Evolutionary conservation across 768 basidiomycete species (phyloP).

Genomic region (Phanerochaete sordida): DNA sequence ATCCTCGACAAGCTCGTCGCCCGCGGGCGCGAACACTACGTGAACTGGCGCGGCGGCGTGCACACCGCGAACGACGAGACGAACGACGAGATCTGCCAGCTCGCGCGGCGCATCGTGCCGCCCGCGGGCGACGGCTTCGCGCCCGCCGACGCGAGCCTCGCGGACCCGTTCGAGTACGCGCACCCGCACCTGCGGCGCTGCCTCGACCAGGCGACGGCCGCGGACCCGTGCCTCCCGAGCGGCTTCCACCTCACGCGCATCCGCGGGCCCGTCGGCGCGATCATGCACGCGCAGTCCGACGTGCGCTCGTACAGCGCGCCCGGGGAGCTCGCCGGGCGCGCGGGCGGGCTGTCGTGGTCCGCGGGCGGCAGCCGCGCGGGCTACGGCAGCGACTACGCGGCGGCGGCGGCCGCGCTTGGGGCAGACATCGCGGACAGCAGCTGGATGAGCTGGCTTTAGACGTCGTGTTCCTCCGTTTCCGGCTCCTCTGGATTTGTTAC

Average conservation of each 20-base stretch:
- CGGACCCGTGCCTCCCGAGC: slow-evolving; percentile 12
- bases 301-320: slow-evolving; percentile 12
- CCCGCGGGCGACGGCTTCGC: not conserved
- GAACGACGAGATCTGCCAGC: slow-evolving; percentile 20
- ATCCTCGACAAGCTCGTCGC: slow-evolving; percentile 53
- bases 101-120: slow-evolving; percentile 19
- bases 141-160: slow-evolving; percentile 5
- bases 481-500: not conserved
- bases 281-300: slow-evolving; percentile 10
- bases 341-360: not conserved
- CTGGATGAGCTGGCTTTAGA: slow-evolving; percentile 28
- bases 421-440: slow-evolving; percentile 22
- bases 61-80: slow-evolving; percentile 9
- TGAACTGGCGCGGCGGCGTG: slow-evolving; percentile 32
- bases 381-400: not conserved
- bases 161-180: slow-evolving; percentile 20
- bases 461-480: not conserved
- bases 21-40: slow-evolving; percentile 44
- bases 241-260: slow-evolving; percentile 15
- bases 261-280: slow-evolving; percentile 9
- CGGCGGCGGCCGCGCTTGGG: slow-evolving; percentile 6
- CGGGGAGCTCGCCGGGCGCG: not conserved
- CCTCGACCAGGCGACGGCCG: slow-evolving; percentile 19
- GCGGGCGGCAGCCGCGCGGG: not conserved
- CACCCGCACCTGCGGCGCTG: slow-evolving; percentile 20